Conservation (phyloP, 2,329 filamentous ascomycete species). For the Trichoderma sp. region DNA sequence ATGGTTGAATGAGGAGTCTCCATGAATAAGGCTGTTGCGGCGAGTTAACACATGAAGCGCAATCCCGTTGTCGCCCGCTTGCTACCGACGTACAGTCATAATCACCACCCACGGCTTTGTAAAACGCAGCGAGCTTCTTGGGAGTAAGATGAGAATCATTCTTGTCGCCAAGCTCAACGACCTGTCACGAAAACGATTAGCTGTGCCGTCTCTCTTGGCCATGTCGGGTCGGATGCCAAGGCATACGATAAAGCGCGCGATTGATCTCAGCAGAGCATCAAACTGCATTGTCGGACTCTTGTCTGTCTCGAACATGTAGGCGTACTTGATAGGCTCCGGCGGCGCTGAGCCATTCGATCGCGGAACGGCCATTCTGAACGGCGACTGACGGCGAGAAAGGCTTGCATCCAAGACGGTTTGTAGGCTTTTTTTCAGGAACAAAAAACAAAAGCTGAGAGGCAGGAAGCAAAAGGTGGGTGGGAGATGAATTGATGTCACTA, state of each 20-base stretch:
- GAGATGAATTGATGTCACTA: constrained; percentile 16
- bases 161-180: constrained; percentile 56
- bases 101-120: constrained; percentile 70
- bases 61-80: background rate
- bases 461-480: constrained; percentile 4
- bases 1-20: constrained; percentile 70
- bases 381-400: background rate
- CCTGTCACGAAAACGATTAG: constrained; percentile 40
- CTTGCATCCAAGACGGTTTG: constrained; percentile 15
- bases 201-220: background rate
- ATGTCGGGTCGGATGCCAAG: background rate
- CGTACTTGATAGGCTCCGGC: constrained; percentile 47
- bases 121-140: constrained; percentile 72
- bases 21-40: constrained; percentile 65
- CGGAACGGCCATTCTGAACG: constrained; percentile 25
- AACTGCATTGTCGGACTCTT: constrained; percentile 67
- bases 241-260: constrained; percentile 69
- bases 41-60: background rate
- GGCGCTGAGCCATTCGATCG: constrained; percentile 24
- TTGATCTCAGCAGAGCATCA: constrained; percentile 64
- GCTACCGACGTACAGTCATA: constrained; percentile 57
- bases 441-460: background rate
- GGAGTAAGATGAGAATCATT: constrained; percentile 56
- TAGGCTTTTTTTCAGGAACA: background rate
- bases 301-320: constrained; percentile 64